Base-by-base conservation (phyloP, 2,329 filamentous ascomycete genomes). In the Pleurostoma richardsiae region DNA sequence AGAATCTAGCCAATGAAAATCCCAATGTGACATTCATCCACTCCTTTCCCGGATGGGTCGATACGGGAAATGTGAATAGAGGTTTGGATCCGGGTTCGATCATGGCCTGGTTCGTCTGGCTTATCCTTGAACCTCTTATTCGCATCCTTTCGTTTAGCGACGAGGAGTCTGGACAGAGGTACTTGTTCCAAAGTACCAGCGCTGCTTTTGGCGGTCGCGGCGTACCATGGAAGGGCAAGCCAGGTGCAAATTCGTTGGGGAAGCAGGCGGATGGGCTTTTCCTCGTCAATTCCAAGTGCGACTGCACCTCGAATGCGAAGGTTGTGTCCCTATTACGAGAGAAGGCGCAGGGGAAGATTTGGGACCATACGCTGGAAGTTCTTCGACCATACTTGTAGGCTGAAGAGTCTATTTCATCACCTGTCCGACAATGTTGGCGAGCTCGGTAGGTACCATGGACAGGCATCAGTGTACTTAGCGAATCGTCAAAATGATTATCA, bases 161-260 rank as follows among this genome's bases (percentile, higher is more conserved):
- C n/a, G 59, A 67, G n/a, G 59, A 55, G 42, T 61, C 61, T 29
- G 65, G 46, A 3, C 62, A 68, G 47, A 58, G 62, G 19, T 45
- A 68, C 36, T 44, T 68, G 48, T 68, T 67, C 44, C 54, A 61
- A 33, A 51, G 61, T 41, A 68, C 65, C 3, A 68, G 61, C 44
- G 61, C 64, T 49, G 56, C 54, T 7, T 68, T 61, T 54, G 65
- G 65, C 3, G 65, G 65, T 6, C 56, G 52, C 8, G 64, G 65
- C 1, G 54, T 62, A 4, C 52, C 57, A 2, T 68, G 65, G 64
- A 48, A 47, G 4, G 63, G 61, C 3, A 56, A 59, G 36, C 41
- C 50, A 5, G 64, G 62, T 5, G 26, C 60, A 0, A 67, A 65
- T 48, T 53, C 63, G 31, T 30, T 48, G n/a, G 49, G 49, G 28